Conservation (phyloP, 164 flowering plant genomes). For the grape (Vitis vinifera) region ASM3070453v1 NC_081806.1:7491501-7492000, state of each 20-base stretch:
- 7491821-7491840: too few species aligned
- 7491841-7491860: too few species aligned
- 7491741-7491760: slow-evolving; percentile 16
- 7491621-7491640: background rate
- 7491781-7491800: too few species aligned
- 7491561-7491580: slow-evolving; percentile 4
- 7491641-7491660: slow-evolving; percentile 8
- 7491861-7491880: too few species aligned
- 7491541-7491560: too few species aligned
- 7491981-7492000: background rate
- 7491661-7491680: slow-evolving; percentile 16
- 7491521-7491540: background rate
- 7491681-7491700: slow-evolving; percentile 11
- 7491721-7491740: slow-evolving; percentile 28
- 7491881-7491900: too few species aligned
- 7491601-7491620: background rate
- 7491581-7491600: slow-evolving; percentile 2
- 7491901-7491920: too few species aligned
- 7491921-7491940: too few species aligned
- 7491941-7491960: too few species aligned
- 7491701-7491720: slow-evolving; percentile 15
- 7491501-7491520: background rate
- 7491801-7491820: too few species aligned
- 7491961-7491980: background rate
- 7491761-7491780: too few species aligned